phyloP scores from a whole-genome alignment of 2,329 filamentous ascomycete genomes.

The Arthroderma uncinatum region DNA sequence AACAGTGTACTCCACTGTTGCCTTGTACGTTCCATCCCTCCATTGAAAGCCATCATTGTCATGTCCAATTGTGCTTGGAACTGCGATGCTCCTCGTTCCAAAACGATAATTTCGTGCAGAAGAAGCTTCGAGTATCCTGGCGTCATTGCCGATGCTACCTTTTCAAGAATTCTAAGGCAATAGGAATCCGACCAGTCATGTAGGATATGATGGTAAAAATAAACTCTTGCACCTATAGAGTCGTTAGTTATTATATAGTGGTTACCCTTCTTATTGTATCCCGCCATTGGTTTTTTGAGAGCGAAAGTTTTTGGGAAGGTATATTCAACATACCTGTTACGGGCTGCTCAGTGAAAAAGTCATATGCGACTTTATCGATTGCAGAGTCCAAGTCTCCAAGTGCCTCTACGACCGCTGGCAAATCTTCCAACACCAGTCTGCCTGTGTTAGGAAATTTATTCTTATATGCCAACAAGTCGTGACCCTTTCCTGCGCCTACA shows the following conservation, averaged over 20 bases:
- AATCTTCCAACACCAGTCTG: conserved; percentile 41
- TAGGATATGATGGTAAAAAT: conserved; percentile 28
- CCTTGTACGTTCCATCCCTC: conserved; percentile 28
- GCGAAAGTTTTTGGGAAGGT: neutral
- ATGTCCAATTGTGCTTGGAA: conserved; percentile 26
- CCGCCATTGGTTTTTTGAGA: neutral
- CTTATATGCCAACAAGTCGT: conserved; percentile 32
- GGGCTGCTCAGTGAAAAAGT: conserved; percentile 40
- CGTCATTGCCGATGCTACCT: conserved; percentile 18
- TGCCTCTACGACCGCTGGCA: conserved; percentile 29
- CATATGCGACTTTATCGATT: conserved; percentile 31
- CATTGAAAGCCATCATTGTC: conserved; percentile 29
- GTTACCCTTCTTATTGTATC: too few relatives aligned
- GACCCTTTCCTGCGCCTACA: conserved; percentile 34
- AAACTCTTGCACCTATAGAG: conserved; percentile 26
- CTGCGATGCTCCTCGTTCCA: conserved; percentile 22
- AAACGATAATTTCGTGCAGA: conserved; percentile 33
- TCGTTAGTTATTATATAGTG: neutral
- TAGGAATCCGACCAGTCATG: conserved; percentile 29
- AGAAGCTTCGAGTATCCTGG: conserved; percentile 31
- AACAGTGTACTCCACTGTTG: conserved; percentile 26
- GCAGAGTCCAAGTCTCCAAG: conserved; percentile 10
- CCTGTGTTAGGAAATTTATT: conserved; percentile 32
- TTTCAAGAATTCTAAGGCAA: conserved; percentile 24
- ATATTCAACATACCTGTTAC: conserved; percentile 28